Conservation (phyloP, 169 alveolate species). For the Plasmodium gaboni region DNA sequence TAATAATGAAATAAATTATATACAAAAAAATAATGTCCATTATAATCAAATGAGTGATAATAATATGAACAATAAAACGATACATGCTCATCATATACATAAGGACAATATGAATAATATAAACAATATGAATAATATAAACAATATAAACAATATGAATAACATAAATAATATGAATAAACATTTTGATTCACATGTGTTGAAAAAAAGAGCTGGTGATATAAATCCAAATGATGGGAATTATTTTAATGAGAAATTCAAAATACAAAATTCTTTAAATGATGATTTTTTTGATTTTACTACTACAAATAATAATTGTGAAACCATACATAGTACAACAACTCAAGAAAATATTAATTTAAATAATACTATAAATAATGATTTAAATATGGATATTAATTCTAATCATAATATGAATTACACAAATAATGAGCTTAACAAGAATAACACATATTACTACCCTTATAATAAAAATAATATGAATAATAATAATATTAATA, state of each 20-base stretch:
- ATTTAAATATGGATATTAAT: slow-evolving; percentile 1
- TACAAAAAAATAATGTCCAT: neutral
- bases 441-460: neutral
- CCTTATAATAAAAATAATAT: slow-evolving; percentile 5
- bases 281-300: slow-evolving; percentile 2
- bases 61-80: neutral
- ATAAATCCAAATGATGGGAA: too few relatives aligned
- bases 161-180: neutral
- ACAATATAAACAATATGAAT: neutral
- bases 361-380: slow-evolving; percentile 21
- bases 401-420: neutral
- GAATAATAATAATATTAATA: neutral
- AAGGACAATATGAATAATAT: neutral
- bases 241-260: slow-evolving; percentile 19
- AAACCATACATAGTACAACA: slow-evolving; percentile 9
- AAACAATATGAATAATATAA: neutral
- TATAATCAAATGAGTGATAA: neutral
- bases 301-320: neutral
- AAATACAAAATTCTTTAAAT: neutral
- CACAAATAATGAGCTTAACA: neutral
- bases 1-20: slow-evolving; percentile 1
- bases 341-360: neutral
- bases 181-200: neutral
- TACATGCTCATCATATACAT: neutral
- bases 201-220: neutral